These are phyloP conservation scores for Stagonosporopsis cucurbitacearum DNA, from an alignment of 2,329 filamentous ascomycete genomes.

Conservation along the genomic window DNA sequence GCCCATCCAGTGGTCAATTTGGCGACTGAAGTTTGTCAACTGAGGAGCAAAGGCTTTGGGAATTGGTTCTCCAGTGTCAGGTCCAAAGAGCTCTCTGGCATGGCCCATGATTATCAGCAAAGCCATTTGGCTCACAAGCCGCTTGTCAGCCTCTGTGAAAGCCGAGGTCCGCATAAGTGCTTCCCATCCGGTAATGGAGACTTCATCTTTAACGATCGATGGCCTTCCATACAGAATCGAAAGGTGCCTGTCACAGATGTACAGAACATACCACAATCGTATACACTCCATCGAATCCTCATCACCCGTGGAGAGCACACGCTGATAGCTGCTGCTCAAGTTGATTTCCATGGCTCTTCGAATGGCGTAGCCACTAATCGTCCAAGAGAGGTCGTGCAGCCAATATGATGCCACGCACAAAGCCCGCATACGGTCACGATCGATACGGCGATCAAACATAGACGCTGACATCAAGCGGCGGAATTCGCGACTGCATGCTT, in stretches of 20 bases:
- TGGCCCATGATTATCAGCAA: slow-evolving; percentile 65
- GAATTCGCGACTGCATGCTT: slow-evolving; percentile 64
- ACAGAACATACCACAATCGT: slow-evolving; percentile 64
- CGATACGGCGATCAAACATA: slow-evolving; percentile 65
- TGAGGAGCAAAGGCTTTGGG: slow-evolving; percentile 61
- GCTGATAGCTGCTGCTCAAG: slow-evolving; percentile 53
- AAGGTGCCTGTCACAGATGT: slow-evolving; percentile 71
- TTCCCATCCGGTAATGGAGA: slow-evolving; percentile 64
- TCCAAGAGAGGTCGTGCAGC: slow-evolving; percentile 69
- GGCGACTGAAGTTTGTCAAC: slow-evolving; percentile 49
- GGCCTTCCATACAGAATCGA: slow-evolving; percentile 67
- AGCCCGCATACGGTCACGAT: slow-evolving; percentile 64
- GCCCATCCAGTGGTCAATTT: slow-evolving; percentile 60
- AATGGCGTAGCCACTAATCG: slow-evolving; percentile 63
- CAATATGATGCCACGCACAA: slow-evolving; percentile 68
- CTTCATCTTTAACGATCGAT: slow-evolving; percentile 64
- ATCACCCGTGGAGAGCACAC: slow-evolving; percentile 48
- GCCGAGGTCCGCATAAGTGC: slow-evolving; percentile 60
- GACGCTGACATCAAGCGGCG: slow-evolving; percentile 62
- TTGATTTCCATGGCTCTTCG: slow-evolving; percentile 59
- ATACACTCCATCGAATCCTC: slow-evolving; percentile 60
- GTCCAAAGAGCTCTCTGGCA: slow-evolving; percentile 62
- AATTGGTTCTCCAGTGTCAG: slow-evolving; percentile 60
- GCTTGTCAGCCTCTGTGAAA: slow-evolving; percentile 61
- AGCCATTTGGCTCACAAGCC: slow-evolving; percentile 65